Conservation (phyloP, 2,329 filamentous ascomycete species). For the Knoxdaviesia capensis region DNA sequence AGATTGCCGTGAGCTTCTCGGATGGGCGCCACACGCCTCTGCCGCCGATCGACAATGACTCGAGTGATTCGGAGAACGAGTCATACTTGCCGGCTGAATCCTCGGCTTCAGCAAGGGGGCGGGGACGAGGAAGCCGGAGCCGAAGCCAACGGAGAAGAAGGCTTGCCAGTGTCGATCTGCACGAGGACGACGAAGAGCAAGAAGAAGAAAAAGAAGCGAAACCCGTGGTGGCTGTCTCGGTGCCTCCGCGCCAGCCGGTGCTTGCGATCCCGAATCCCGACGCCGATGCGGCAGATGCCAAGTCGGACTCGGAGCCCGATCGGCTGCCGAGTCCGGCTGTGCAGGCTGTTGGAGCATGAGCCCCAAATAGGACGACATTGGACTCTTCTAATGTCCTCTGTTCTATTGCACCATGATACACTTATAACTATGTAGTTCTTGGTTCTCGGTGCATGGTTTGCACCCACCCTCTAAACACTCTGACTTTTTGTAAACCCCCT, state of each 20-base stretch:
- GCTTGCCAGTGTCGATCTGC: neutral
- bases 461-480: too few relatives aligned
- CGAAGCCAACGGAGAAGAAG: constrained; percentile 4
- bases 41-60: constrained; percentile 25
- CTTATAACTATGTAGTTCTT: too few relatives aligned
- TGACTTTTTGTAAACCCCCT: too few relatives aligned
- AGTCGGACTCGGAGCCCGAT: constrained; percentile 4
- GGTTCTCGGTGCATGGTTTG: too few relatives aligned
- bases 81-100: neutral
- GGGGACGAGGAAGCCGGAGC: constrained; percentile 5
- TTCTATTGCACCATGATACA: too few relatives aligned
- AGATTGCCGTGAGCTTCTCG: constrained; percentile 37
- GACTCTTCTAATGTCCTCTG: neutral
- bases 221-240: constrained; percentile 11
- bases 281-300: neutral
- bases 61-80: constrained; percentile 9
- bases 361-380: neutral
- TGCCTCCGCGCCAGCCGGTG: constrained; percentile 10
- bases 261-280: constrained; percentile 6
- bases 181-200: constrained; percentile 11
- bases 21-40: constrained; percentile 36
- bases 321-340: constrained; percentile 11
- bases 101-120: neutral
- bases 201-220: neutral
- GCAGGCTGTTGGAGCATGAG: constrained; percentile 14